Conservation (phyloP, 1,284 basidiomycete genomes). For the Moniliella sp. region DNA sequence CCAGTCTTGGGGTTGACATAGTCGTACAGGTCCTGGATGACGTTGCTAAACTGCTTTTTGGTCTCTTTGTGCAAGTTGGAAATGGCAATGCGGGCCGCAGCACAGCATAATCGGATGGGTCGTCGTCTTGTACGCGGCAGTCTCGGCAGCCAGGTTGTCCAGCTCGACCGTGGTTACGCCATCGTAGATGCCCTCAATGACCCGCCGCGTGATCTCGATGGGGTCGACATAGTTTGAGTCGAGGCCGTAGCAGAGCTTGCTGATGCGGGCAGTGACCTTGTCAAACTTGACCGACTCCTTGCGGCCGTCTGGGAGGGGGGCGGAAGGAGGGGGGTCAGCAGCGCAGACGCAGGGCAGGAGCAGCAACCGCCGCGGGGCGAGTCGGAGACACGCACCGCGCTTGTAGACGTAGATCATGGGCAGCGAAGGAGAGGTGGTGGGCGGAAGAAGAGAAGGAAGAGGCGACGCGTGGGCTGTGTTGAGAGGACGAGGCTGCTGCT, state of each 20-base stretch:
- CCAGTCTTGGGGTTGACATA: conserved; percentile 93
- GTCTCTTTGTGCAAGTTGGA: conserved; percentile 98
- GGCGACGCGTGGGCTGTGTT: no score
- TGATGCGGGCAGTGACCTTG: conserved; percentile 48
- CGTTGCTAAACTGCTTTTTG: conserved; percentile 81
- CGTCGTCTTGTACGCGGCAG: conserved; percentile 87
- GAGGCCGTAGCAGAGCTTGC: conserved; percentile 89
- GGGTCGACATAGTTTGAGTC: conserved; percentile 81
- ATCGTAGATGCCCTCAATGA: conserved; percentile 79
- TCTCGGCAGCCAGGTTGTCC: conserved; percentile 59
- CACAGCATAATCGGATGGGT: conserved; percentile 80
- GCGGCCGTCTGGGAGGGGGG: conserved; percentile 1
- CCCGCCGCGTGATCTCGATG: conserved; percentile 51
- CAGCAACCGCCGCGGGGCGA: no score
- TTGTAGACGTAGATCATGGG: neutral
- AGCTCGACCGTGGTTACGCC: conserved; percentile 93
- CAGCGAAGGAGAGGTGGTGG: no score
- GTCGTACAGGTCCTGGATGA: conserved; percentile 69
- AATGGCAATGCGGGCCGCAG: conserved; percentile 95
- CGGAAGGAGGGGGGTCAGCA: neutral
- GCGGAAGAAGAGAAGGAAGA: no score
- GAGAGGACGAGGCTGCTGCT: no score
- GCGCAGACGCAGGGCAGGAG: no score
- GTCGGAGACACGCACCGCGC: no score
- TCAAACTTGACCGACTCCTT: conserved; percentile 14